Evolutionary conservation across 2,329 filamentous ascomycete genomes (phyloP), one percentile per base, ranked within the genome.

Genomic region (Metarhizium humberi): DNA sequence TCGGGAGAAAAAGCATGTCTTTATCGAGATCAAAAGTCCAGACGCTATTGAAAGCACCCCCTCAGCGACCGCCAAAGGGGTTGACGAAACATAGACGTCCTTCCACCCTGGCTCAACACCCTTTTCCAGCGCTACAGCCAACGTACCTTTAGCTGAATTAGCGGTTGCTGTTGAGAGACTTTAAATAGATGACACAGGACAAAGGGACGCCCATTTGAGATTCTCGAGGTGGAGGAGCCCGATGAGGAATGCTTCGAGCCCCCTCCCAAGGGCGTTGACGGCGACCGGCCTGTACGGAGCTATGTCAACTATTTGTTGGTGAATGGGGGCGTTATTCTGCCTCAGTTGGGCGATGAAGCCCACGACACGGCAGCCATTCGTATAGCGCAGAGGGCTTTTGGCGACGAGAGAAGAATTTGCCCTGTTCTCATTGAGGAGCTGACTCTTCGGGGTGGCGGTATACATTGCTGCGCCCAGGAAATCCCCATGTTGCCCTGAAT

Each of bases 51-150:
- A 62, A 57, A 14, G 20, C 18, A 32, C 7, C 34, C 16, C 57
- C 57, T 43, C 58, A 57, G 29, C 40, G 50, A 55, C 62, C 61
- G 11, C 60, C 61, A 55, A 60, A 62, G 43, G 62, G 61, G 47
- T 62, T 57, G 18, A 62, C 57, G 43, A 59, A 42, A 52, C 61
- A 51, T 58, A 59, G 11, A 57, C 47, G 20, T 60, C 57, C 3
- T 55, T 25, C 60, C 60, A 60, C 34, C 18, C 46, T 16, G 57
- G n/a, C 16, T 48, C 18, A n/a, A 43, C 6, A 18, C 40, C n/a
- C 14, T 43, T 10, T 14, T 43, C 40, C n/a, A 43, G 16, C 40
- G 43, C 40, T 25, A 25, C 25, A 25, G 25, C 25, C 25, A 25
- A 25, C 25, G 25, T 25, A 4, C 3, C 25, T 25, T 25, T 25